Evolutionary conservation across 192 early-diverging fungal genomes (phyloP).

Genomic region (Coemansia sp.): DNA sequence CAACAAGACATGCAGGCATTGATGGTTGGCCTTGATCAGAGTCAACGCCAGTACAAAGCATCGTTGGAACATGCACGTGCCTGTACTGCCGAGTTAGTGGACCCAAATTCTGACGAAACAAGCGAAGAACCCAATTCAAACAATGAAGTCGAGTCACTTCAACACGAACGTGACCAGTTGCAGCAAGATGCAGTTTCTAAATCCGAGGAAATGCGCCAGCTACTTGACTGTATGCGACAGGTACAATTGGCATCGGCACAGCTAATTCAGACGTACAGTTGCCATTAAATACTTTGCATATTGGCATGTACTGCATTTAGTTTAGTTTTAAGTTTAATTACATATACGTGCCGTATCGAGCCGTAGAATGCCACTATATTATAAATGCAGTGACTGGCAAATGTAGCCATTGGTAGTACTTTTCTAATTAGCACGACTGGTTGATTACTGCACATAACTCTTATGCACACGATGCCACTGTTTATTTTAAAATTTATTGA

Average conservation of each 20-base stretch:
- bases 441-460: too few relatives aligned
- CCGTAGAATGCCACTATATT: too few relatives aligned
- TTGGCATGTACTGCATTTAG: not conserved
- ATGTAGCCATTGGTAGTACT: too few relatives aligned
- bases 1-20: slow-evolving; percentile 10
- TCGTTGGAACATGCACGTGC: slow-evolving; percentile 24
- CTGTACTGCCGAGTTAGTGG: not conserved
- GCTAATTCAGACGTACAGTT: slow-evolving; percentile 33
- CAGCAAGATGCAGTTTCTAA: slow-evolving; percentile 29
- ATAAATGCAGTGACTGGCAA: too few relatives aligned
- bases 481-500: too few relatives aligned
- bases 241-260: slow-evolving; percentile 45
- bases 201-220: slow-evolving; percentile 29
- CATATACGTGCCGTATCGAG: too few relatives aligned
- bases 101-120: too few relatives aligned
- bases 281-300: too few relatives aligned
- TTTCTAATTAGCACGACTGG: too few relatives aligned
- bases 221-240: slow-evolving; percentile 44
- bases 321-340: too few relatives aligned
- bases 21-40: slow-evolving; percentile 26
- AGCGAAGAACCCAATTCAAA: slow-evolving; percentile 1
- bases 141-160: slow-evolving; percentile 10
- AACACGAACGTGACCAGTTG: slow-evolving; percentile 22
- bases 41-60: slow-evolving; percentile 28
- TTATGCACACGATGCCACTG: too few relatives aligned